These are phyloP conservation scores for Fusarium abutilonis DNA, from an alignment of 2,329 filamentous ascomycete genomes.

Conservation along the genomic window DNA sequence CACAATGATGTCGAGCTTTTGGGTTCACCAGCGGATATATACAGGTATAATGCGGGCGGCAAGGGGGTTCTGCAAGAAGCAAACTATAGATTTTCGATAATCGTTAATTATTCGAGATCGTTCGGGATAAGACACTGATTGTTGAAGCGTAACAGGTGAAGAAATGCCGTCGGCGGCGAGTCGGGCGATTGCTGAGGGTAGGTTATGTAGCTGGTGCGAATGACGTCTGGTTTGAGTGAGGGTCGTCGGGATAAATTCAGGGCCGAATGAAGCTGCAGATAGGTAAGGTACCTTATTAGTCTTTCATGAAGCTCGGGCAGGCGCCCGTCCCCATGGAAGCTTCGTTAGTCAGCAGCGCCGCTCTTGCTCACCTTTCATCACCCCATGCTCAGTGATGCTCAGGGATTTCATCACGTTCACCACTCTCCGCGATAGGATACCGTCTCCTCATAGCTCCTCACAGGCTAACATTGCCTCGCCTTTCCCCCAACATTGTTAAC, in stretches of 20 bases:
- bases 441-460: too few species aligned
- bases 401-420: too few species aligned
- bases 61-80: not conserved
- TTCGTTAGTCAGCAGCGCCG: too few species aligned
- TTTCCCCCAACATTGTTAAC: too few species aligned
- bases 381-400: too few species aligned
- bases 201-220: conserved; percentile 37
- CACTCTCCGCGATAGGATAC: too few species aligned
- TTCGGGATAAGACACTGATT: not conserved
- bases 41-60: conserved; percentile 10
- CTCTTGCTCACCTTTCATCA: too few species aligned
- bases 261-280: conserved; percentile 13
- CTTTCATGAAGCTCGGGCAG: too few species aligned
- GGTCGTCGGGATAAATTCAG: conserved; percentile 33
- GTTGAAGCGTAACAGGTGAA: not conserved
- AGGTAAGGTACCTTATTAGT: too few species aligned
- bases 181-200: conserved; percentile 19
- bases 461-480: too few species aligned
- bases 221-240: conserved; percentile 44
- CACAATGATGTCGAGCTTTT: conserved; percentile 14
- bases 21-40: conserved; percentile 9
- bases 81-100: not conserved
- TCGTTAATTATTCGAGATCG: not conserved
- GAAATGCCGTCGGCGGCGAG: conserved; percentile 13
- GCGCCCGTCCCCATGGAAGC: too few species aligned